These are phyloP conservation scores for Collariella sp. DNA, from an alignment of 495 filamentous ascomycete genomes.

Conservation along the genomic window DNA sequence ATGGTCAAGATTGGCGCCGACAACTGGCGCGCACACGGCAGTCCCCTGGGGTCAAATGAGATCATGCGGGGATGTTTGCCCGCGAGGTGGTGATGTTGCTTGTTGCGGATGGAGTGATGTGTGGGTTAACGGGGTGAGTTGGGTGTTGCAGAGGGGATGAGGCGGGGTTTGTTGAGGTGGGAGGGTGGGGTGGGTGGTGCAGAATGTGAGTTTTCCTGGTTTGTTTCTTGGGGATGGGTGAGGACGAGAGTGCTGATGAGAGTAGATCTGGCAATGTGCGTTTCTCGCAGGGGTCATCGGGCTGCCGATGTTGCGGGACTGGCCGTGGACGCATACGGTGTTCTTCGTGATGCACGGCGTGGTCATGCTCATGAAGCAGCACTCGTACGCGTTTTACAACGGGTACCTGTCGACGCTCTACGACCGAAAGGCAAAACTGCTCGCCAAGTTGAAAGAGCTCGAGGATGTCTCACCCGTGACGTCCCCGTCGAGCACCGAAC, in stretches of 20 bases:
- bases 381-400: constrained; percentile 69
- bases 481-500: constrained; percentile 31
- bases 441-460: constrained; percentile 29
- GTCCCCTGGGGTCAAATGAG: constrained; percentile 55
- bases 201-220: constrained; percentile 39
- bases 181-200: constrained; percentile 58
- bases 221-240: not conserved
- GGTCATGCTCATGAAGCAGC: constrained; percentile 71
- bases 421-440: constrained; percentile 33
- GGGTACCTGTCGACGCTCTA: constrained; percentile 58
- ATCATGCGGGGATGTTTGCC: constrained; percentile 58
- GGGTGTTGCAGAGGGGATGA: constrained; percentile 50
- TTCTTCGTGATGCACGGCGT: constrained; percentile 65
- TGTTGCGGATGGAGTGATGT: constrained; percentile 59
- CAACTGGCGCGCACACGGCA: constrained; percentile 55
- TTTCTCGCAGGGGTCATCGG: constrained; percentile 51
- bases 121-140: constrained; percentile 50
- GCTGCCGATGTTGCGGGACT: constrained; percentile 56
- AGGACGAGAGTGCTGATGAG: not conserved
- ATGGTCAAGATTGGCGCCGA: constrained; percentile 54
- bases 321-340: constrained; percentile 65
- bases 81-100: constrained; percentile 57
- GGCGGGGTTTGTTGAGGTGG: constrained; percentile 52
- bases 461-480: constrained; percentile 24
- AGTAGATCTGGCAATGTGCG: constrained; percentile 47